Evolutionary conservation across 1,284 basidiomycete genomes (phyloP), one percentile per base, ranked within the genome.

Genomic region (Ganoderma sinense): DNA sequence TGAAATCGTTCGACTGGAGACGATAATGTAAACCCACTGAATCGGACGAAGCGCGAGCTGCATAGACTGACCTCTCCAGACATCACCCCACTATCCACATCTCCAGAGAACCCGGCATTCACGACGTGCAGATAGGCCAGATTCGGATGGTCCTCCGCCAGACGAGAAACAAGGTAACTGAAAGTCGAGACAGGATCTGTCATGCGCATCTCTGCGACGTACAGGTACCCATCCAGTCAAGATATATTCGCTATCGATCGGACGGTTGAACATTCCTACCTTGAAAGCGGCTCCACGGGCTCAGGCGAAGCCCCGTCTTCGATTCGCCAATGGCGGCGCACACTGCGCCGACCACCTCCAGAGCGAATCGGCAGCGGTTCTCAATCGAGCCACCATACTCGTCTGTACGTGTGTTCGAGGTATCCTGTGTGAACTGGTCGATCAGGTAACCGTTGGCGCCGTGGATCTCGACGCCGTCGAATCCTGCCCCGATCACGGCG

Each of bases 361-460:
- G 78, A 0, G 82, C 74, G 69, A 91, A 90, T 14, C 86, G 79
- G 2, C 80, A 74, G 20, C 89, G 81, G 75, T 89, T 89, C 78
- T 88, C 86, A 29, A 88, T 69, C 2, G 82, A 82, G 2, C 89
- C 89, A 7, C 89, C 89, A 75, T 89, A 92, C 61, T 83, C 80
- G 78, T 92, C 90, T 16, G 85, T 87, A 36, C 89, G 85, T 41
- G 84, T 81, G 81, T 91, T 91, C 60, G 82, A 75, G 0, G 79
- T 73, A 45, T 83, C 80, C 71, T 86, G 83, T 26, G 83, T 62
- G 75, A 84, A 85, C 72, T 85, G 83, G 71, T 85, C 83, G 26
- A 84, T 59, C 11, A 86, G 75, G 66, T 83, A 85, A 4, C 85
- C 84, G 67, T 83, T 74, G 10, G 78, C 79, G n/a, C 65, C 72